Evolutionary conservation across 345 rosid genomes (phyloP), one percentile per base, ranked within the genome.

Genomic region (Lepidium didymum): DNA sequence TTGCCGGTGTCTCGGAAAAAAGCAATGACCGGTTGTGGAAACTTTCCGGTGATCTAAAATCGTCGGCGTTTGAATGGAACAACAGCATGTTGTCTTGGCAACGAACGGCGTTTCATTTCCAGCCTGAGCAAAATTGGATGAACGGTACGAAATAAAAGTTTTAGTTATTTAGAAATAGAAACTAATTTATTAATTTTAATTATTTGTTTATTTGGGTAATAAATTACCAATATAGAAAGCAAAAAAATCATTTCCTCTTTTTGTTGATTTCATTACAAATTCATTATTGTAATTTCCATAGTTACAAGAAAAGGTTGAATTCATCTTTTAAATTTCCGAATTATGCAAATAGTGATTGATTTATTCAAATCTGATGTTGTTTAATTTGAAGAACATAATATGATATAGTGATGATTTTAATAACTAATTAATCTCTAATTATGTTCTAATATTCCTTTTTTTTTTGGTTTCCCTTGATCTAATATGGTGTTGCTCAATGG

Each of bases 121-220:
- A 91, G 62, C 99, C 99, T 3, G 60, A 76, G 49, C 80, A 74
- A 55, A 91, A 94, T 64, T 94, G 99, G 99, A 94, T 91, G 97
- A 94, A 94, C 71, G 99, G 99, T 94, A 83, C 75, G 84, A 58
- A 57, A 42, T 56, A 3, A 6, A 8, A 1, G 1, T 27, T 12
- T 36, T 6, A 12, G 19, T 10, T 38, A 10, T 47, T 6, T 1
- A 53, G 31, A 27, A 27, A 27, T 19, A 38, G 13, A 0, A 55
- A 52, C 10, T 7, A 43, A 12, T 21, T 63, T 18, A 65, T 62
- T 44, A 23, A 29, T 46, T 41, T 68, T 16, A 4, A n/a, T 41
- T 50, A 56, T 69, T 11, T 37, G 21, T 67, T 60, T 21, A n/a
- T 71, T 66, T 67, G 34, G 13, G n/a, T 2, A 54, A 4, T 29